Base-by-base conservation (phyloP, 306 rosid species). In the Medicago truncatula region DNA sequence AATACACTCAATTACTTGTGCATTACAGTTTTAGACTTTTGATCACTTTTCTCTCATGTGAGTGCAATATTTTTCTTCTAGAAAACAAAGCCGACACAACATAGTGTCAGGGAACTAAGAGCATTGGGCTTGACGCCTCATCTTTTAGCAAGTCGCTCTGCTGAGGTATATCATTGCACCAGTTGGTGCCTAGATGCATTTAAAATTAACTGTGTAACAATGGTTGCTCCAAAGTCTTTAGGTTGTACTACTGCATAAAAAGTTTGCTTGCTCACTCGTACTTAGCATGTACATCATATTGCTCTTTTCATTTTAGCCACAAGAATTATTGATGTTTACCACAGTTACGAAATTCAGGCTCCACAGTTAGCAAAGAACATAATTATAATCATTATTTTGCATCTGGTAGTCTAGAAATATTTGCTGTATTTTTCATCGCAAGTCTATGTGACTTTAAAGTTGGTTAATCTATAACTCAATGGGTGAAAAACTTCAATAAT, bases 41-140 rank as follows among this genome's bases (percentile, higher is more conserved):
- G 58, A 64, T 28, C 17, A 9, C 67, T 18, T 36, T 76, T 43
- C 9, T 63, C 67, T 75, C 77, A 36, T 82, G 60, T 75, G 71
- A 70, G 40, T 73, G 65, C 67, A 64, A 84, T 53, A 62, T 78
- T 75, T 63, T 80, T 83, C 73, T 66, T 71, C 21, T 86, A 96
- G 98, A 96, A 96, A 90, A 96, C 99, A 67, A 92, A 96, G 86
- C 98, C 98, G 31, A 92, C 99, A 10, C 99, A 92, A 70, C 98
- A 90, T 41, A 96, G 99, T 80, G 98, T 96, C 65, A 87, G 98
- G 86, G 99, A 96, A 78, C 82, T 96, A 20, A 86, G 99, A 82
- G 99, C 97, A 71, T 78, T 96, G 82, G 99, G 99, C 71, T 79
- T 96, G 87, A 96, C 99, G 23, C 96, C 98, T 79, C 96, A 96